These are phyloP conservation scores for Calocybe indica DNA, from an alignment of 768 basidiomycete species.

Conservation along the genomic window DNA sequence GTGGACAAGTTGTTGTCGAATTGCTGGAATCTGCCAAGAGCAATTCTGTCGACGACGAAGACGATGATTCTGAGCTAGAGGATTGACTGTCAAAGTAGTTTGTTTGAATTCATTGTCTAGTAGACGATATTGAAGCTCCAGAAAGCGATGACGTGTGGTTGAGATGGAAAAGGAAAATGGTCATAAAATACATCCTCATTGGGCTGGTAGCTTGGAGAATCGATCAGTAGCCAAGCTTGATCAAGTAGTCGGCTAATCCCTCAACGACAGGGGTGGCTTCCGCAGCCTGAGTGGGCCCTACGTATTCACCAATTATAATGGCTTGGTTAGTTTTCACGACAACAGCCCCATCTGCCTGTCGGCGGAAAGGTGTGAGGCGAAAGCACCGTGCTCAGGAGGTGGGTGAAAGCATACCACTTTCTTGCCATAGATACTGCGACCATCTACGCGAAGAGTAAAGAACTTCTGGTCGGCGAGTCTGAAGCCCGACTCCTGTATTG, in stretches of 20 bases:
- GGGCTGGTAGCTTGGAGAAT: too few species aligned
- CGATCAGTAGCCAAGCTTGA: slow-evolving; percentile 39
- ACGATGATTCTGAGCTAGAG: too few species aligned
- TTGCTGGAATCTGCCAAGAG: slow-evolving; percentile 14
- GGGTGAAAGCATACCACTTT: slow-evolving; percentile 51
- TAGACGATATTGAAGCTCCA: too few species aligned
- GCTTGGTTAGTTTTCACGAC: slow-evolving; percentile 82
- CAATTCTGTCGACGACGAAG: too few species aligned
- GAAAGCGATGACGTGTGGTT: too few species aligned
- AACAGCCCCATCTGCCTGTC: slow-evolving; percentile 66
- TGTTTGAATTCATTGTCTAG: too few species aligned
- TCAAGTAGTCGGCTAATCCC: slow-evolving; percentile 75
- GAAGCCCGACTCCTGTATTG: slow-evolving; percentile 53
- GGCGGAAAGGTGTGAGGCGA: not conserved
- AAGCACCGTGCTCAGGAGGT: not conserved
- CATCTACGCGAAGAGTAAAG: slow-evolving; percentile 49
- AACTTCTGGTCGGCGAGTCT: slow-evolving; percentile 68
- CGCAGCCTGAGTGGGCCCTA: slow-evolving; percentile 51
- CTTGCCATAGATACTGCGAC: slow-evolving; percentile 66
- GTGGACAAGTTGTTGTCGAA: slow-evolving; percentile 63
- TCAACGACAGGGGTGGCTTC: slow-evolving; percentile 68
- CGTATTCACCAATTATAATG: slow-evolving; percentile 77
- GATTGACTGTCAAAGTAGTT: too few species aligned
- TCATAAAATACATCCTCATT: too few species aligned
- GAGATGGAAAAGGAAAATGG: too few species aligned